These are phyloP conservation scores for Neurospora sp. DNA, from an alignment of 495 filamentous ascomycete genomes.

Conservation along the genomic window DNA sequence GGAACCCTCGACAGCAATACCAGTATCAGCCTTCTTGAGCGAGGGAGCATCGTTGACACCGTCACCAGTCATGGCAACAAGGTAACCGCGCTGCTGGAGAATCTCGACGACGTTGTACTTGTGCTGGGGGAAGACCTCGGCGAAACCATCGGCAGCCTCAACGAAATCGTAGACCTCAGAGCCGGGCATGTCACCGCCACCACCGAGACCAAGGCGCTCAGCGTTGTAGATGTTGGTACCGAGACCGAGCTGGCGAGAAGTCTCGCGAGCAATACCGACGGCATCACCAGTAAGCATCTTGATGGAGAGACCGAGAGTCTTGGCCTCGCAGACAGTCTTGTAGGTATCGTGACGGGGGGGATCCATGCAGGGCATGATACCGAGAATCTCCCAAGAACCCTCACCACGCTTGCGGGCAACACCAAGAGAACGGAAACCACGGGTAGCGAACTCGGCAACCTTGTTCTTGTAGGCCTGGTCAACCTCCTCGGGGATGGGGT, in stretches of 20 bases:
- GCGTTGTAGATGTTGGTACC: slow-evolving; percentile 93
- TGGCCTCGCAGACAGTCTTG: slow-evolving; percentile 81
- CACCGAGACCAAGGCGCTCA: slow-evolving; percentile 71
- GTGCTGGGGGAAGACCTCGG: slow-evolving; percentile 94
- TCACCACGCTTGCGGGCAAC: slow-evolving; percentile 77
- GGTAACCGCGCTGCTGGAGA: slow-evolving; percentile 89
- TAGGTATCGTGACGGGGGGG: slow-evolving; percentile 87
- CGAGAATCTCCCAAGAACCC: slow-evolving; percentile 77
- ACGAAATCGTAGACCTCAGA: slow-evolving; percentile 92
- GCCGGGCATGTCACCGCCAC: slow-evolving; percentile 82
- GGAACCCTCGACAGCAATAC: slow-evolving; percentile 89
- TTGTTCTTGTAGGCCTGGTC: slow-evolving; percentile 78
- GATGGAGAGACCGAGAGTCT: slow-evolving; percentile 75
- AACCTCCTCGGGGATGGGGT: slow-evolving; percentile 60
- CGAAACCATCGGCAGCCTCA: slow-evolving; percentile 89
- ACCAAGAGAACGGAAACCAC: slow-evolving; percentile 87
- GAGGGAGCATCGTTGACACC: slow-evolving; percentile 97
- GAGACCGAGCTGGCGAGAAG: slow-evolving; percentile 78
- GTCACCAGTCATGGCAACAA: slow-evolving; percentile 97
- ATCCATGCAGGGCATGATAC: slow-evolving; percentile 88
- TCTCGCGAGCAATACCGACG: slow-evolving; percentile 85
- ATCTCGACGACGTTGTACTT: slow-evolving; percentile 98
- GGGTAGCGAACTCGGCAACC: slow-evolving; percentile 79
- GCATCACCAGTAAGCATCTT: slow-evolving; percentile 98
- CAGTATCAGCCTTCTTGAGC: slow-evolving; percentile 88